phyloP scores from a whole-genome alignment of 805 yeast genomes.

The Yamadazyma akitaensis region DNA sequence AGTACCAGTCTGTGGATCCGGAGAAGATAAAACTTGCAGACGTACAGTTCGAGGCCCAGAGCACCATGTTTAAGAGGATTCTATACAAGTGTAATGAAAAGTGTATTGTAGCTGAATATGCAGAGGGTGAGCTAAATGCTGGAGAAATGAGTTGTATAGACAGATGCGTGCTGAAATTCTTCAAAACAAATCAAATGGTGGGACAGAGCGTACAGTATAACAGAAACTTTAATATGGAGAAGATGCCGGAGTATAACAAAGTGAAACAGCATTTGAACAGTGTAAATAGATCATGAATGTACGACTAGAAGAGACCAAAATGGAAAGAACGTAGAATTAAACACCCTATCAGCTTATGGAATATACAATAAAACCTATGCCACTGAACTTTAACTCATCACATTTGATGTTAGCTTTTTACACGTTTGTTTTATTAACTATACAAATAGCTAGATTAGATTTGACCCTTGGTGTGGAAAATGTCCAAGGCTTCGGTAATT shows the following conservation, averaged over 20 bases:
- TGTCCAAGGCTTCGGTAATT: conserved; percentile 75
- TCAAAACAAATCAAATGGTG: conserved; percentile 62
- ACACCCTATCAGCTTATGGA: neutral
- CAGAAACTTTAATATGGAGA: conserved; percentile 13
- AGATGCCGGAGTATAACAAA: conserved; percentile 42
- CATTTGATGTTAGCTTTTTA: neutral
- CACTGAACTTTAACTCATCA: no score
- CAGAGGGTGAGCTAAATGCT: conserved; percentile 78
- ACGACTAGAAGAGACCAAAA: neutral
- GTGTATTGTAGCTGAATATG: conserved; percentile 83
- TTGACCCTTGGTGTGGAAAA: conserved; percentile 79
- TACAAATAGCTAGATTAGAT: conserved; percentile 21
- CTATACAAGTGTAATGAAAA: conserved; percentile 63
- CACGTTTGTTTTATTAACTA: neutral
- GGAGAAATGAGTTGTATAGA: conserved; percentile 84
- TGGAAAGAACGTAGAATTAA: neutral
- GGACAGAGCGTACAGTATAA: conserved; percentile 50
- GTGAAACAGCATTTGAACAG: conserved; percentile 7
- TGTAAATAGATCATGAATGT: neutral
- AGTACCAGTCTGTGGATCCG: conserved; percentile 47
- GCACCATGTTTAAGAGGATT: conserved; percentile 53
- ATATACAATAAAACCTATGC: neutral
- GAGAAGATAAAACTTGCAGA: conserved; percentile 61
- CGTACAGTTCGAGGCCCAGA: conserved; percentile 66
- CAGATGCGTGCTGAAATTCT: conserved; percentile 82